These are phyloP conservation scores for Trypethelium eluteriae DNA, from an alignment of 495 filamentous ascomycete species.

Conservation along the genomic window DNA sequence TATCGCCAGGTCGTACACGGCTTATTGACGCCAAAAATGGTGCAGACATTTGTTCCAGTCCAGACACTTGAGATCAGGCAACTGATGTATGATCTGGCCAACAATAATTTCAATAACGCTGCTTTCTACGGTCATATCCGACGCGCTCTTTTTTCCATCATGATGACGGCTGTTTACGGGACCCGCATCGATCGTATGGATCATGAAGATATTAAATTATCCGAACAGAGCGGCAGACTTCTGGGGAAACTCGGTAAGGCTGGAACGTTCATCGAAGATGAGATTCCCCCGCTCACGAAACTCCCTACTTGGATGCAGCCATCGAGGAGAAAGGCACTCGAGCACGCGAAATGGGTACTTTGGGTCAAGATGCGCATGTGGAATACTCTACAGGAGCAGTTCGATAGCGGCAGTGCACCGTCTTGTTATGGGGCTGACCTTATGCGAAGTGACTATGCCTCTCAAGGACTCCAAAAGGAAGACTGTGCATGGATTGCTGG, in stretches of 20 bases:
- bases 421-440: conserved; percentile 27
- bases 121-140: conserved; percentile 27
- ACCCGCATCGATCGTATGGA: conserved; percentile 22
- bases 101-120: conserved; percentile 20
- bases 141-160: conserved; percentile 29
- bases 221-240: conserved; percentile 23
- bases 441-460: conserved; percentile 25
- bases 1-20: conserved; percentile 30
- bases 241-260: conserved; percentile 21
- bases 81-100: conserved; percentile 28
- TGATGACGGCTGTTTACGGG: conserved; percentile 30
- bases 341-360: conserved; percentile 25
- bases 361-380: conserved; percentile 22
- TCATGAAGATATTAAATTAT: conserved; percentile 24
- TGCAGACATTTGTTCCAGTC: conserved; percentile 26
- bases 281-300: conserved; percentile 22
- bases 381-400: conserved; percentile 20
- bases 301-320: conserved; percentile 24
- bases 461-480: conserved; percentile 26
- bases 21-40: conserved; percentile 25
- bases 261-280: conserved; percentile 26
- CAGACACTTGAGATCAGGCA: conserved; percentile 33
- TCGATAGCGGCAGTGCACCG: conserved; percentile 19
- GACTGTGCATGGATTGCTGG: conserved; percentile 27
- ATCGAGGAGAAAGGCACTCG: conserved; percentile 22